A percentile compares a stretch with the other conserved stretches of the same genome.
These are phyloP conservation scores for Celoporthe dispersa DNA, from an alignment of 2,329 filamentous ascomycete genomes.

Conservation along the genomic window DNA sequence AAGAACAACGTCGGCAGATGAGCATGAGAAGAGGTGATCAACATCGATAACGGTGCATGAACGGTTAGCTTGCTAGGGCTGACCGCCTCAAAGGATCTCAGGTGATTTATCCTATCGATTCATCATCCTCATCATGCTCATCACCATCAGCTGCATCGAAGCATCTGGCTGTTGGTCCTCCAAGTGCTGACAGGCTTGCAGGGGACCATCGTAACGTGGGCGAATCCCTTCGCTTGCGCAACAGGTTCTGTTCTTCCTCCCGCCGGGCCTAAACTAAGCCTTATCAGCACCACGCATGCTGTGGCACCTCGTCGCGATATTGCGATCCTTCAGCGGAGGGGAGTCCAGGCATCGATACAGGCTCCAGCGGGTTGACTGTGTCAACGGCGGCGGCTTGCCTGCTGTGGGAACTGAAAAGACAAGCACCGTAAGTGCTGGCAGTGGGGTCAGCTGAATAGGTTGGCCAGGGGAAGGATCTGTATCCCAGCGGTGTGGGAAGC, in stretches of 20 bases:
- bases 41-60: background rate
- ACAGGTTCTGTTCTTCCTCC: background rate
- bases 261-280: background rate
- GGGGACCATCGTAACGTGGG: background rate
- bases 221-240: background rate
- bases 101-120: background rate
- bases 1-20: too few relatives aligned
- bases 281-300: background rate
- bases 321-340: background rate
- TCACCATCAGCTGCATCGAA: background rate
- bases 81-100: background rate
- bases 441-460: background rate
- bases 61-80: background rate
- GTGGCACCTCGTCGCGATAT: background rate
- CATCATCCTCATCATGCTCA: background rate
- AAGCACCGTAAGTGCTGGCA: background rate
- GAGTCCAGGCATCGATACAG: background rate
- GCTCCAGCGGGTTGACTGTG: background rate
- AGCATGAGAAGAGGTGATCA: background rate
- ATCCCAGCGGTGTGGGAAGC: background rate
- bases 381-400: background rate
- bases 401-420: background rate
- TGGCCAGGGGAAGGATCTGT: background rate
- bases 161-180: background rate
- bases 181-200: conserved; percentile 1